phyloP scores from a whole-genome alignment of 441 rosid genomes.

The Capsella rubella region DNA sequence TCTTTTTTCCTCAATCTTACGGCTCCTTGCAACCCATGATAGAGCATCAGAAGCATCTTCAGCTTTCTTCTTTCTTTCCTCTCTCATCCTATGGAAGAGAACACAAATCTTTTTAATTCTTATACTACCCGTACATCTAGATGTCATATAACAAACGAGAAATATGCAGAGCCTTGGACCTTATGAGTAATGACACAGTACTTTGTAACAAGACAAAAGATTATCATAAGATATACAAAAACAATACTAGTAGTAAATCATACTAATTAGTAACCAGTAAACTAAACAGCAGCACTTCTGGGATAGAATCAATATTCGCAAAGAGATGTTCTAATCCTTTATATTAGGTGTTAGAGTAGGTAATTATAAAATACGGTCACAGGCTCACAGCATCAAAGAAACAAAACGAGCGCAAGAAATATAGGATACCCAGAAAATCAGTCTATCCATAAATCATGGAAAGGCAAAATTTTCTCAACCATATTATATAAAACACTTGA shows the following conservation, averaged over 20 bases:
- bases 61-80: constrained; percentile 76
- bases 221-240: background rate
- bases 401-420: constrained; percentile 17
- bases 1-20: constrained; percentile 77
- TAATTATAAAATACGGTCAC: background rate
- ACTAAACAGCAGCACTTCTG: constrained; percentile 13
- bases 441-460: constrained; percentile 5
- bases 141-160: constrained; percentile 13
- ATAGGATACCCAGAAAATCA: constrained; percentile 13
- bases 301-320: background rate
- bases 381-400: constrained; percentile 14
- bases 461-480: background rate
- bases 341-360: background rate
- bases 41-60: constrained; percentile 73
- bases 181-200: constrained; percentile 9
- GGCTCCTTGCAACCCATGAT: constrained; percentile 80
- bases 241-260: background rate
- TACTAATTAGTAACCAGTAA: constrained; percentile 4
- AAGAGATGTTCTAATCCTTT: background rate
- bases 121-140: background rate
- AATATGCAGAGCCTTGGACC: constrained; percentile 2
- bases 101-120: background rate
- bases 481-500: background rate
- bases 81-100: constrained; percentile 69
- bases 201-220: background rate